Base-by-base conservation (phyloP, 129 eudicot genomes). In the Silybum marianum region DNA sequence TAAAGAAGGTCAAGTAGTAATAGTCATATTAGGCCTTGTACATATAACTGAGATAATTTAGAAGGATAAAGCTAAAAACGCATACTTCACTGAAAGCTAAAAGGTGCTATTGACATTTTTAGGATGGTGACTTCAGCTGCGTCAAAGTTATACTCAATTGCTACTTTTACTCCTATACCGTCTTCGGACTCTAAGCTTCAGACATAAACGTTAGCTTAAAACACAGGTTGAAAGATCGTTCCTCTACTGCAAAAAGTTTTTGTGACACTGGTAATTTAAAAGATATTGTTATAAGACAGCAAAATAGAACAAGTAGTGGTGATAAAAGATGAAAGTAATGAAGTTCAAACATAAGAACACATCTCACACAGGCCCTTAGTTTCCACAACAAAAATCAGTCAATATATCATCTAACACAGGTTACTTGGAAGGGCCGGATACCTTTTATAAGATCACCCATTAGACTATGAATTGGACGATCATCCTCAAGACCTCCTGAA, bases 391-490 rank as follows among this genome's bases (percentile, higher is more conserved):
- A 60, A 60, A 60, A n/a, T 7, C 1, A 48, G 6, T 48, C 60
- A 48, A 48, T 48, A 48, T 3, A 48, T 21, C 42, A 76, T 70
- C 13, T 42, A 25, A 58, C 7, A 77, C 7, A 26, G 40, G 38
- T 42, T 63, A 19, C 79, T 19, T 32, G 68, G 34, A 60, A 18
- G 32, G 63, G 40, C 0, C 48, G 21, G 66, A 51, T 87, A 92
- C 99, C 97, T 92, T 95, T 95, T 70, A 92, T 84, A 85, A 95
- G 94, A 78, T 95, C 99, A 70, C 99, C 99, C 97, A 95, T 95
- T 76, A 95, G 80, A 86, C 91, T 92, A 74, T 90, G 94, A 71
- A 92, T 84, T 75, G 94, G 99, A 77, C 97, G 94, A 84, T 92
- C 96, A 87, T 92, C 97, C 77, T 91, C 99, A 70, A 92, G 91